Conservation (phyloP, 192 early-diverging fungal genomes). For the Umbelopsis isabellina region DNA sequence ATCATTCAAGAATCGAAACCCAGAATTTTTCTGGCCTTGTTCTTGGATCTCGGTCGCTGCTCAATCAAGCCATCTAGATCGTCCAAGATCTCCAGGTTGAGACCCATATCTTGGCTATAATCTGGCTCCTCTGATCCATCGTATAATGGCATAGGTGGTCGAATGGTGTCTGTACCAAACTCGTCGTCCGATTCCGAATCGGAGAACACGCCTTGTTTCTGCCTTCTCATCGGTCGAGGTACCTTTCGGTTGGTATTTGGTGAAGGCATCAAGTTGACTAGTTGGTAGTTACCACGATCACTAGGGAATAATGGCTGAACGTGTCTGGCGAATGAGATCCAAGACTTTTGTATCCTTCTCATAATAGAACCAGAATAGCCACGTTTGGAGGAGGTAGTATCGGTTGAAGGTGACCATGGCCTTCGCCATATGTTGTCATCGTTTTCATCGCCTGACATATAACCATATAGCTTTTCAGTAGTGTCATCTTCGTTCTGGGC, state of each 20-base stretch:
- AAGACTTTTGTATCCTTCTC: conserved; percentile 11
- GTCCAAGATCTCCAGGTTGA: conserved; percentile 26
- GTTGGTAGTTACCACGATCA: neutral
- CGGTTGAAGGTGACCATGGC: conserved; percentile 25
- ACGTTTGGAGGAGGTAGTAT: neutral
- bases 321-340: neutral
- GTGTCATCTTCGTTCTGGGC: neutral
- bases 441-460: conserved; percentile 24
- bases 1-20: neutral
- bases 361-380: neutral
- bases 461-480: neutral
- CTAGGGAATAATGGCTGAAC: neutral
- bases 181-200: conserved; percentile 20
- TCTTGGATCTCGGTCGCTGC: neutral
- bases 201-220: conserved; percentile 4
- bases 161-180: conserved; percentile 35
- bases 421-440: conserved; percentile 30
- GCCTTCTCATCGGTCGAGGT: neutral
- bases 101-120: conserved; percentile 36
- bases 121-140: conserved; percentile 24
- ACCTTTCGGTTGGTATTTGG: neutral
- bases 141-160: conserved; percentile 21
- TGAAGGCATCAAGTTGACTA: neutral
- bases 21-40: conserved; percentile 5
- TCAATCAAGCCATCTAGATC: neutral